Conservation (phyloP, 1,139 yeast genomes). For the Taphrina communis region DNA sequence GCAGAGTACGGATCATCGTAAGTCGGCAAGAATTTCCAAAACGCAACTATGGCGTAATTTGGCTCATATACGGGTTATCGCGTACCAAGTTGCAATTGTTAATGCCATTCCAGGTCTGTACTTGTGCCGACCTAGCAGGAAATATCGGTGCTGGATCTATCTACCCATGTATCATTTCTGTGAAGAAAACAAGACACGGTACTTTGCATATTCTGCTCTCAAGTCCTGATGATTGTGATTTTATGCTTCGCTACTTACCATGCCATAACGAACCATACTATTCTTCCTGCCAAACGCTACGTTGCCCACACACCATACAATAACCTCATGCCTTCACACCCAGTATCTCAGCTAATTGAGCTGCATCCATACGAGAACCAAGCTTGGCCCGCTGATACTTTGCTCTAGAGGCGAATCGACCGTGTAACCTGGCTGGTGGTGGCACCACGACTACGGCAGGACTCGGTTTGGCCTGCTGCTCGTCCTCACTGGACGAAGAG, state of each 20-base stretch:
- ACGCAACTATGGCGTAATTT: slow-evolving; percentile 4
- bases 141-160: no score
- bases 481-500: neutral
- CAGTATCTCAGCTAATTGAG: slow-evolving; percentile 35
- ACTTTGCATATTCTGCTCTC: no score
- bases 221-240: no score
- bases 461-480: neutral
- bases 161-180: no score
- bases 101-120: no score
- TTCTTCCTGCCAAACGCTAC: neutral
- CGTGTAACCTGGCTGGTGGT: slow-evolving; percentile 19
- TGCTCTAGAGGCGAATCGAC: slow-evolving; percentile 41
- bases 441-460: slow-evolving; percentile 18
- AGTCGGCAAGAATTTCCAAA: neutral
- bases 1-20: no score
- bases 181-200: no score
- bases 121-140: no score
- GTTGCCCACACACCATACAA: neutral
- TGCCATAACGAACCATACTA: no score
- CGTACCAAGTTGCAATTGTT: no score
- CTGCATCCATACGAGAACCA: slow-evolving; percentile 34
- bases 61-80: neutral
- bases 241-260: no score
- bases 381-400: slow-evolving; percentile 40
- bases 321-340: slow-evolving; percentile 33